Evolutionary conservation across 108 stramenopile species (phyloP).

Genomic region (Mayamaea pseudoterrestris): DNA sequence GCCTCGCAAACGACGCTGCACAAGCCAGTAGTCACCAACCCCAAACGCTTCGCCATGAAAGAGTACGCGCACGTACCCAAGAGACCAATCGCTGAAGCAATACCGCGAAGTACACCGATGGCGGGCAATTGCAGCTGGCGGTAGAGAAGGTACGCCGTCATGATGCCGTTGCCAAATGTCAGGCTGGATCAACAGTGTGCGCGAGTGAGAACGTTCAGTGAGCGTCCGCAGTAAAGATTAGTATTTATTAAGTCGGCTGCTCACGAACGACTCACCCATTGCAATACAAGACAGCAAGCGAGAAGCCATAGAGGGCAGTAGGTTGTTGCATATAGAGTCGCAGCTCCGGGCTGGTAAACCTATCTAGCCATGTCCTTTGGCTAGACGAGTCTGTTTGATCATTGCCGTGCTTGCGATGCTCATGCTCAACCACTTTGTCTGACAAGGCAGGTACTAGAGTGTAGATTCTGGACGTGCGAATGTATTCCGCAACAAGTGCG

Average conservation of each 20-base stretch:
- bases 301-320: conserved; percentile 6
- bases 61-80: conserved; percentile 48
- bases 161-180: conserved; percentile 37
- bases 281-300: conserved; percentile 9
- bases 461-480: conserved; percentile 25
- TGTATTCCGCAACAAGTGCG: conserved; percentile 39
- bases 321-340: conserved; percentile 8
- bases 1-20: conserved; percentile 43
- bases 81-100: conserved; percentile 40
- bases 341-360: not conserved
- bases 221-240: too few relatives aligned
- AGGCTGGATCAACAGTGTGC: too few relatives aligned
- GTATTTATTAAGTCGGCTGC: too few relatives aligned
- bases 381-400: not conserved
- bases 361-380: not conserved
- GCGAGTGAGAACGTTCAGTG: too few relatives aligned
- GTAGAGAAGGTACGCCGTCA: conserved; percentile 52
- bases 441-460: conserved; percentile 13
- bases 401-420: not conserved
- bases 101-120: conserved; percentile 43
- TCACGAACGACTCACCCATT: too few relatives aligned
- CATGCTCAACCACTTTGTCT: too few relatives aligned
- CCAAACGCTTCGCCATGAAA: conserved; percentile 9
- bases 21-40: conserved; percentile 30
- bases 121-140: conserved; percentile 29